Evolutionary conservation across 352 stramenopile genomes (phyloP), one percentile per base, ranked within the genome.

Genomic region (Globisporangium paddicum): DNA sequence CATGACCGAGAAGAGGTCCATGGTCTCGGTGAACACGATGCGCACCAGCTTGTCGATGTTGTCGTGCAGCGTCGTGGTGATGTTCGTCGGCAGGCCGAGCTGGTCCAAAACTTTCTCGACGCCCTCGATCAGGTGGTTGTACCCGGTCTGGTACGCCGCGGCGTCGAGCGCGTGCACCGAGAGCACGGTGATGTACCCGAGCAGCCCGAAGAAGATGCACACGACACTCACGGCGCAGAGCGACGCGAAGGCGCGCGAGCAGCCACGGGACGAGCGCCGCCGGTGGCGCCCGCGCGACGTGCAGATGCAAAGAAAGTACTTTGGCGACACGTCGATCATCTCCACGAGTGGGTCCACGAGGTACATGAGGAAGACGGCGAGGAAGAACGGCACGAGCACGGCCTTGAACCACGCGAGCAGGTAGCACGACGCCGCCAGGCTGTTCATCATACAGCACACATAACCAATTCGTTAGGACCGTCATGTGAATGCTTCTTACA

Each of bases 281-380:
- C 78, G 75, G 40, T 90, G 83, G 35, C 86, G 86, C 0, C 86
- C 79, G 5, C 63, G 77, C 3, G 82, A 92, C 46, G 86, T 95
- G 62, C 86, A 95, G 54, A 95, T 65, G 62, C 86, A 95, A 10
- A 91, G 67, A 64, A 95, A 95, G 60, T 95, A 93, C 63, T 73
- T 82, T 45, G 86, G 86, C 34, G 86, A 95, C 30, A 95, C 86
- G 64, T 95, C 86, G 49, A 95, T 93, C 54, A 95, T 62, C 70
- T 95, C 83, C 13, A 95, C 86, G 26, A 95, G 69, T 44, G 86
- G 86, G 52, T 95, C 86, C 18, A 95, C 83, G 25, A 95, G 75
- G 59, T 93, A 95, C 86, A 95, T 95, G 42, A 95, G 71, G 57
- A 95, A 95, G 60, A 95, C 79, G 0, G 86, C 83, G 41, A 95